phyloP scores from a whole-genome alignment of 345 rosid genomes.

The Carallia brachiata region DNA sequence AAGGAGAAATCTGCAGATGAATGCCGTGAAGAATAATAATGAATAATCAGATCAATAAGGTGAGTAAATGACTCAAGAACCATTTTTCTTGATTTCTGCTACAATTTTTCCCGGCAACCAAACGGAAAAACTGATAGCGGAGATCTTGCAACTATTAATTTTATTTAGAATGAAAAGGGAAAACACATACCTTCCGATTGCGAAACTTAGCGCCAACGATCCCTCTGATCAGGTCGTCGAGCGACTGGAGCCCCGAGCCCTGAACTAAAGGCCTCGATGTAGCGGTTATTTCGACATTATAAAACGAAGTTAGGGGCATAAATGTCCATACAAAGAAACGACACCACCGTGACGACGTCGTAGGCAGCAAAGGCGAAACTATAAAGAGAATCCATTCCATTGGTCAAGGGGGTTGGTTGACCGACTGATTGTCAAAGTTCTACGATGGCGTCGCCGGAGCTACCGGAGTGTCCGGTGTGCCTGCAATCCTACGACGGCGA shows the following conservation, averaged over 20 bases:
- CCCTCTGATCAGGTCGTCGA: background rate
- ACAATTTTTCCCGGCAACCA: conserved; percentile 5
- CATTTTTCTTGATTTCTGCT: no score
- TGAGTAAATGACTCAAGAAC: background rate
- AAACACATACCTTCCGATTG: background rate
- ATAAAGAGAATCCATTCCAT: no score
- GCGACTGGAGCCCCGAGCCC: background rate
- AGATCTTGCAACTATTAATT: background rate
- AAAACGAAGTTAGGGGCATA: no score
- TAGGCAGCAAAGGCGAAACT: no score
- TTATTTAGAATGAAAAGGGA: background rate
- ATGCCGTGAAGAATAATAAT: background rate
- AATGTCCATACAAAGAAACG: no score
- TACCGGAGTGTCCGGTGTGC: conserved; percentile 91
- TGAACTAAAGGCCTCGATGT: background rate
- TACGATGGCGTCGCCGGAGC: conserved; percentile 36
- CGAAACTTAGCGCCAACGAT: background rate
- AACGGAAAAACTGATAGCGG: background rate
- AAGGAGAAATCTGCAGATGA: background rate
- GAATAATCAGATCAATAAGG: background rate
- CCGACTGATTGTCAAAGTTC: no score
- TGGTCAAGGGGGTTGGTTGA: no score
- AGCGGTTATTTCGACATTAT: no score
- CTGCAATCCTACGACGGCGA: conserved; percentile 62
- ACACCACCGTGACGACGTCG: no score